A percentile compares a stretch with the other conserved stretches of the same genome.
Evolutionary conservation across 1,139 yeast species (phyloP).

Genomic region (Pneumocystis wakefieldiae): DNA sequence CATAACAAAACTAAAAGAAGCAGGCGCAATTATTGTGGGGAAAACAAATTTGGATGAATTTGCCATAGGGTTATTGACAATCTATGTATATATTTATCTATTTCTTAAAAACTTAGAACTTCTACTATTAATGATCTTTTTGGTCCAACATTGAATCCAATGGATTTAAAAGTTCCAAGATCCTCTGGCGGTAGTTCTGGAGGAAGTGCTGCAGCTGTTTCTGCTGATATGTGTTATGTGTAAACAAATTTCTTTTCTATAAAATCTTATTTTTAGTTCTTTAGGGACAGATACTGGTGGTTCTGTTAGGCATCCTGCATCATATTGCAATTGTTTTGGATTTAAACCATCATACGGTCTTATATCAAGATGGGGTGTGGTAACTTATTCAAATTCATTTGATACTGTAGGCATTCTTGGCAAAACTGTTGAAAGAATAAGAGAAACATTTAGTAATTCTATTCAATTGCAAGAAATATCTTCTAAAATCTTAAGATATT

Average conservation of each 20-base stretch:
- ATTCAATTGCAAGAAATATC: neutral
- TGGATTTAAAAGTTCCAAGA: conserved; percentile 23
- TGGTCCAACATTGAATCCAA: conserved; percentile 63
- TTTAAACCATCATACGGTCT: conserved; percentile 90
- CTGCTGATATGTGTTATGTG: conserved; percentile 51
- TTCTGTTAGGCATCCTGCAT: conserved; percentile 79
- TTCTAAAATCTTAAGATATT: neutral
- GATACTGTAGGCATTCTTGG: conserved; percentile 86
- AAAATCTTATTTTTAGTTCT: conserved; percentile 21
- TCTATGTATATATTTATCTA: neutral
- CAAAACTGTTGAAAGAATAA: conserved; percentile 31
- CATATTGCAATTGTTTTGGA: conserved; percentile 69
- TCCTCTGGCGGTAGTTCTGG: conserved; percentile 91
- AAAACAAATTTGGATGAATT: conserved; percentile 94
- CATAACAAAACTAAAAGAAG: conserved; percentile 34
- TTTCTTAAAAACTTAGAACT: conserved; percentile 16
- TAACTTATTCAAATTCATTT: conserved; percentile 83
- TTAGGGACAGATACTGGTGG: conserved; percentile 98
- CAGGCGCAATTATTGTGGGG: conserved; percentile 48
- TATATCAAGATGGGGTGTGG: conserved; percentile 78
- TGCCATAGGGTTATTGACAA: conserved; percentile 69
- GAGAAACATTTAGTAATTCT: conserved; percentile 39
- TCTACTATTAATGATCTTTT: conserved; percentile 35
- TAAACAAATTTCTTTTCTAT: conserved; percentile 2
- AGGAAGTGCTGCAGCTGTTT: conserved; percentile 88